phyloP scores from a whole-genome alignment of 768 basidiomycete species.

The Pleurotus tuber-regium region DNA sequence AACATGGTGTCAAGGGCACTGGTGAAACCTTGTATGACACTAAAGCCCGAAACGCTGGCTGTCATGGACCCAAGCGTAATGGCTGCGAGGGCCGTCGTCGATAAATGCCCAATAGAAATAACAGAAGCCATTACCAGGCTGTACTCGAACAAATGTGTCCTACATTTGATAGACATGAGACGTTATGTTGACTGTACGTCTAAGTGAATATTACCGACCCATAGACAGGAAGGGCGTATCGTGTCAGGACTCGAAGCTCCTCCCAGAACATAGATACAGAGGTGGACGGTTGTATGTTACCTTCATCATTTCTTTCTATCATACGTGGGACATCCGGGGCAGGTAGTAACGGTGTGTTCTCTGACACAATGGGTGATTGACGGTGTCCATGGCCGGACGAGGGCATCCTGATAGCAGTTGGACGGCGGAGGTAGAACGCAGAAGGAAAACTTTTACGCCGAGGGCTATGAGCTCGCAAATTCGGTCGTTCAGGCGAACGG shows the following conservation, averaged over 20 bases:
- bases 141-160: conserved; percentile 82
- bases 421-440: conserved; percentile 30
- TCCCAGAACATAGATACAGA: conserved; percentile 44
- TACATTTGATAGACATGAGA: conserved; percentile 29
- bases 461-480: conserved; percentile 3
- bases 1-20: conserved; percentile 91
- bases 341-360: conserved; percentile 57
- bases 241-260: conserved; percentile 55
- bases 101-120: conserved; percentile 86
- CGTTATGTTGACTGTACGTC: conserved; percentile 7
- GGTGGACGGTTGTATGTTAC: conserved; percentile 28
- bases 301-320: conserved; percentile 43
- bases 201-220: conserved; percentile 42
- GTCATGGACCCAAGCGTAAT: conserved; percentile 75
- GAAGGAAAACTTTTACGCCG: conserved; percentile 23
- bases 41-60: conserved; percentile 69
- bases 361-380: too few species aligned
- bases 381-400: conserved; percentile 9
- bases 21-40: conserved; percentile 77
- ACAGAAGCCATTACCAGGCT: conserved; percentile 83
- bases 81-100: conserved; percentile 86
- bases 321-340: conserved; percentile 55
- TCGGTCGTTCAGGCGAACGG: conserved; percentile 15
- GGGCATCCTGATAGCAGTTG: conserved; percentile 35
- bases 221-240: conserved; percentile 71